Conservation (phyloP, 176 grass and related monocot species). For the Eleusine coracana region DNA sequence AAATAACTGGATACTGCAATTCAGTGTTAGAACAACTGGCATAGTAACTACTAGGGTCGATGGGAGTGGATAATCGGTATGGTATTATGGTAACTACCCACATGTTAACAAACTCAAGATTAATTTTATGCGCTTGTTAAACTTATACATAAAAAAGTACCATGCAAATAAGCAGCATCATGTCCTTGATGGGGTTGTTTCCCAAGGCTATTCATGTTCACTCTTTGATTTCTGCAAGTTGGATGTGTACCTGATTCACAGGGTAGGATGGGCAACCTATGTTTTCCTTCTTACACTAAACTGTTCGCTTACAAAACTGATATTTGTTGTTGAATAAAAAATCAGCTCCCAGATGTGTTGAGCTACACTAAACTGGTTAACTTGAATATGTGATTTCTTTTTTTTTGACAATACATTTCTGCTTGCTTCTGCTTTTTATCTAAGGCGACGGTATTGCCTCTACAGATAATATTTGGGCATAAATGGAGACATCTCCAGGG, state of each 20-base stretch:
- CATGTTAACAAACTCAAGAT: slow-evolving; percentile 7
- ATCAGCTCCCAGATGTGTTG: slow-evolving; percentile 12
- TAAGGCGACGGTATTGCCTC: slow-evolving; percentile 6
- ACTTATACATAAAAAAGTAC: neutral
- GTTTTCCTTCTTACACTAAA: neutral
- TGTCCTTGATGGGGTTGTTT: neutral
- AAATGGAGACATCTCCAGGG: slow-evolving; percentile 93
- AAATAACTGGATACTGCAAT: neutral
- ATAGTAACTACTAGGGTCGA: neutral
- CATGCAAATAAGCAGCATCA: slow-evolving; percentile 25
- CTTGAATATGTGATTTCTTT: neutral
- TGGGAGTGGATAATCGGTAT: slow-evolving; percentile 21
- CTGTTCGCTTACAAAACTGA: slow-evolving; percentile 6
- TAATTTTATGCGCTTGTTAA: neutral
- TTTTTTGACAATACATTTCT: neutral
- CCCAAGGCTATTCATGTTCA: slow-evolving; percentile 13
- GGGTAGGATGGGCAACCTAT: neutral
- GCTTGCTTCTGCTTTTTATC: neutral
- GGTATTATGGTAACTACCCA: neutral
- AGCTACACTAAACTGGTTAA: neutral
- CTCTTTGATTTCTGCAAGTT: slow-evolving; percentile 7
- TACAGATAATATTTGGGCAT: slow-evolving; percentile 88
- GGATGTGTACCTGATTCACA: neutral
- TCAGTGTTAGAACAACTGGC: slow-evolving; percentile 14
- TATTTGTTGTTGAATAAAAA: neutral